Percentiles rank a stretch among this genome's conserved stretches.
Evolutionary conservation across 2,329 filamentous ascomycete species (phyloP).

Genomic region (Apiospora phragmitis): DNA sequence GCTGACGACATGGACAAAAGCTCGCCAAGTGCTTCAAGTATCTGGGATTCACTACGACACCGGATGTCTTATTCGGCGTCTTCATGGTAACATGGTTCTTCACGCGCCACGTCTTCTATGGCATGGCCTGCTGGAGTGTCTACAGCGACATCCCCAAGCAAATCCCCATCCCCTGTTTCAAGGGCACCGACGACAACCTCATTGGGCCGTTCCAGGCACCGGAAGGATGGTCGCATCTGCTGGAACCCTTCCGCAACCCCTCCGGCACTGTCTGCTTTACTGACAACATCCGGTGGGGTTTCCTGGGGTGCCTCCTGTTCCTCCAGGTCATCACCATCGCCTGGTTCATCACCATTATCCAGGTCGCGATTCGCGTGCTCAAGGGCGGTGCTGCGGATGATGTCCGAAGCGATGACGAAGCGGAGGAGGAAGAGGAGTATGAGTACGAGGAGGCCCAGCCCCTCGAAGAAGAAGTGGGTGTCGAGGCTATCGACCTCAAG

Average conservation of each 20-base stretch:
- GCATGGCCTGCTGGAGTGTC: constrained; percentile 79
- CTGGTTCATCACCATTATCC: constrained; percentile 89
- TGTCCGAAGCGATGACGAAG: constrained; percentile 83
- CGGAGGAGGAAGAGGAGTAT: constrained; percentile 56
- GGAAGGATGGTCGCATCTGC: constrained; percentile 59
- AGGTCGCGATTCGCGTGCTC: constrained; percentile 79
- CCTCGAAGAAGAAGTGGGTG: constrained; percentile 74
- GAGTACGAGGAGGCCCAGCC: constrained; percentile 56
- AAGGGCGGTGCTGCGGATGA: constrained; percentile 80
- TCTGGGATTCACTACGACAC: constrained; percentile 70
- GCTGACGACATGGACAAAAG: constrained; percentile 43
- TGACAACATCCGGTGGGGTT: constrained; percentile 70
- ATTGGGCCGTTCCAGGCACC: constrained; percentile 55
- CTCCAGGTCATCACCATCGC: constrained; percentile 79
- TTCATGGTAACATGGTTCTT: constrained; percentile 87
- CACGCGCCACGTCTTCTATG: constrained; percentile 79
- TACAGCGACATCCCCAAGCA: constrained; percentile 63
- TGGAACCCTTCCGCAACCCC: constrained; percentile 73
- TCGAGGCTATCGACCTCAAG: constrained; percentile 68
- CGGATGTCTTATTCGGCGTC: constrained; percentile 80
- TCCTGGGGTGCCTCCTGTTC: constrained; percentile 73
- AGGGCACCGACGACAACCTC: constrained; percentile 54
- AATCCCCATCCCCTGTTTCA: constrained; percentile 73
- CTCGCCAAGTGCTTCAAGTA: constrained; percentile 94
- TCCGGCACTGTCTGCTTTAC: constrained; percentile 81